Conservation (phyloP, 805 yeast genomes). For the Barnettozyma californica region DNA sequence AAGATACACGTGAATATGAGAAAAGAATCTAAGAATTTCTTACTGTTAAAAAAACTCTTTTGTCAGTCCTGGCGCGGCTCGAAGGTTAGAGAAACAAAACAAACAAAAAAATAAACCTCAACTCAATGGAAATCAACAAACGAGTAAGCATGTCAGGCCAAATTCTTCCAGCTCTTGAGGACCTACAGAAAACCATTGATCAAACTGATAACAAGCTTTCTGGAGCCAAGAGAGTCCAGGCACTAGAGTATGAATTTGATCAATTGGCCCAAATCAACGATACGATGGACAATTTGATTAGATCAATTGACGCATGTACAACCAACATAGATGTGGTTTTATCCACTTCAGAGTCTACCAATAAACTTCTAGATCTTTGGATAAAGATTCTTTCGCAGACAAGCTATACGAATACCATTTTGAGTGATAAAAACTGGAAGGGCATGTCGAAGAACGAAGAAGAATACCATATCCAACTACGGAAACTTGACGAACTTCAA, state of each 20-base stretch:
- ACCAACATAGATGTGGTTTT: slow-evolving; percentile 14
- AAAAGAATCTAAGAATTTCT: no score
- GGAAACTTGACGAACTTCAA: slow-evolving; percentile 26
- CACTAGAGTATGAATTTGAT: slow-evolving; percentile 21
- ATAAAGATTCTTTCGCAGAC: slow-evolving; percentile 58
- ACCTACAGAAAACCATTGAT: slow-evolving; percentile 10
- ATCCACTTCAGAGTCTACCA: slow-evolving; percentile 40
- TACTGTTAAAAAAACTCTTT: no score
- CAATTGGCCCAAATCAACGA: slow-evolving; percentile 19
- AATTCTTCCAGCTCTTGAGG: slow-evolving; percentile 8
- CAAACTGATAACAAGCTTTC: slow-evolving; percentile 13
- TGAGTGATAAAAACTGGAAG: slow-evolving; percentile 38
- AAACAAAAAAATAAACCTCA: neutral
- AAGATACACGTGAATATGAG: no score
- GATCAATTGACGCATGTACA: slow-evolving; percentile 18
- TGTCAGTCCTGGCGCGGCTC: no score
- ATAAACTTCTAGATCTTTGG: slow-evolving; percentile 53
- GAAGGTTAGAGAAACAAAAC: neutral
- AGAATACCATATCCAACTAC: slow-evolving; percentile 21
- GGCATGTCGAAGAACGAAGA: slow-evolving; percentile 26
- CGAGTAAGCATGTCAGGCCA: slow-evolving; percentile 5
- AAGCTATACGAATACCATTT: slow-evolving; percentile 44
- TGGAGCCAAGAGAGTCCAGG: slow-evolving; percentile 15
- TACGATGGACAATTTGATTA: slow-evolving; percentile 19
- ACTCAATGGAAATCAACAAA: neutral